Percentiles rank a stretch among this genome's conserved stretches.
These are phyloP conservation scores for Paecilomyces fulvus DNA, from an alignment of 2,329 filamentous ascomycete genomes.

Conservation along the genomic window DNA sequence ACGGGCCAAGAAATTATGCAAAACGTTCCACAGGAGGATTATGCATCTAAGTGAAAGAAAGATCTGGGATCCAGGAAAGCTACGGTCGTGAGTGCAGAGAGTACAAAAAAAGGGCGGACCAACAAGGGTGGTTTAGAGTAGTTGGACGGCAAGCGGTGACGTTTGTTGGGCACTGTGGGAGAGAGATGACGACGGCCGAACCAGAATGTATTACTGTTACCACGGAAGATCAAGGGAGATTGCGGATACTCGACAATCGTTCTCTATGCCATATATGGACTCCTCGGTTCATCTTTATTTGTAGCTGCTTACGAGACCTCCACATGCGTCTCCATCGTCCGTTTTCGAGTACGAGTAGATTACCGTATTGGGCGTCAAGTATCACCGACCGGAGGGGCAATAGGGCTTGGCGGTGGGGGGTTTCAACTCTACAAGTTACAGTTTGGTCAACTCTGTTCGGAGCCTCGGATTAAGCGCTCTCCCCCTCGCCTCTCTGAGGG, in stretches of 20 bases:
- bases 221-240: not conserved
- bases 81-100: not conserved
- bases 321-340: not conserved
- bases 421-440: not conserved
- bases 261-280: not conserved
- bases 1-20: not conserved
- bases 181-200: not conserved
- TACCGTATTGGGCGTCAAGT: not conserved
- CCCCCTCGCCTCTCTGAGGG: no score
- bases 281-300: not conserved
- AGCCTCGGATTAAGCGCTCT: not conserved
- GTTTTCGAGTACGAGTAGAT: not conserved
- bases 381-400: conserved; percentile 13
- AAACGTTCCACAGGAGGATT: not conserved
- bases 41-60: not conserved
- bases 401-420: conserved; percentile 12
- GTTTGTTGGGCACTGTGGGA: not conserved
- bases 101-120: not conserved
- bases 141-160: not conserved
- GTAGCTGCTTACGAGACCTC: not conserved
- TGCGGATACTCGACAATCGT: not conserved
- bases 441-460: no score
- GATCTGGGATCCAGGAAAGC: not conserved
- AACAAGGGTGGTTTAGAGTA: not conserved
- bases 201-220: not conserved